phyloP scores from a whole-genome alignment of 306 rosid species.

The Ormosia semicastrata region DNA sequence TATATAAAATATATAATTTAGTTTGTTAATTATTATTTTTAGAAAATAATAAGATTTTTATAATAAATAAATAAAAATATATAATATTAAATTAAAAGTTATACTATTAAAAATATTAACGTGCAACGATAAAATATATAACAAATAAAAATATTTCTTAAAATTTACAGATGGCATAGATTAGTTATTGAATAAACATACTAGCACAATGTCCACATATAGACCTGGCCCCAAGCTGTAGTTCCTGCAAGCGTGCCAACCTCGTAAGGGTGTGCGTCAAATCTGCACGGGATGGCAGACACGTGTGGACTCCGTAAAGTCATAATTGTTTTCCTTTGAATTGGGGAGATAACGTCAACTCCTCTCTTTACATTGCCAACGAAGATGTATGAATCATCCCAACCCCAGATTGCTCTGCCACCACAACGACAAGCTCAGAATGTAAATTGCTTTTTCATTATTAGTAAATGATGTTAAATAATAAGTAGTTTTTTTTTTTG shows the following conservation, averaged over 20 bases:
- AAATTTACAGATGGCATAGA: no score
- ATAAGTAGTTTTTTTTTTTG: neutral
- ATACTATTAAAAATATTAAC: no score
- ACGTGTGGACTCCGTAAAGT: slow-evolving; percentile 63
- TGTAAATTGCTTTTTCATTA: neutral
- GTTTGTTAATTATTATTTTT: no score
- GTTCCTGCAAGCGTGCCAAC: slow-evolving; percentile 52
- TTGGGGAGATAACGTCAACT: slow-evolving; percentile 53
- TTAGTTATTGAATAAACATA: neutral
- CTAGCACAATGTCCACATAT: slow-evolving; percentile 41
- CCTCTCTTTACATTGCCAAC: slow-evolving; percentile 33
- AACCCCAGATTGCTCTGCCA: slow-evolving; percentile 92
- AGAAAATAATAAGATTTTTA: no score
- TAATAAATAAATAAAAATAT: no score
- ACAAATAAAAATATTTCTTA: no score
- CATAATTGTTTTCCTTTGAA: slow-evolving; percentile 37
- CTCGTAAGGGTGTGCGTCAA: slow-evolving; percentile 53
- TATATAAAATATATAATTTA: no score
- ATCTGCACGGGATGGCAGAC: slow-evolving; percentile 84
- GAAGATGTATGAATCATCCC: slow-evolving; percentile 74
- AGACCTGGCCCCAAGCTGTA: slow-evolving; percentile 49
- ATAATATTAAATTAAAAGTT: no score
- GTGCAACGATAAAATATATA: no score
- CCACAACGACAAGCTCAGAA: slow-evolving; percentile 25
- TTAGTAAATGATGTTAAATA: neutral